Evolutionary conservation across 2,329 filamentous ascomycete species (phyloP).

Genomic region (Cryphonectria naterciae): DNA sequence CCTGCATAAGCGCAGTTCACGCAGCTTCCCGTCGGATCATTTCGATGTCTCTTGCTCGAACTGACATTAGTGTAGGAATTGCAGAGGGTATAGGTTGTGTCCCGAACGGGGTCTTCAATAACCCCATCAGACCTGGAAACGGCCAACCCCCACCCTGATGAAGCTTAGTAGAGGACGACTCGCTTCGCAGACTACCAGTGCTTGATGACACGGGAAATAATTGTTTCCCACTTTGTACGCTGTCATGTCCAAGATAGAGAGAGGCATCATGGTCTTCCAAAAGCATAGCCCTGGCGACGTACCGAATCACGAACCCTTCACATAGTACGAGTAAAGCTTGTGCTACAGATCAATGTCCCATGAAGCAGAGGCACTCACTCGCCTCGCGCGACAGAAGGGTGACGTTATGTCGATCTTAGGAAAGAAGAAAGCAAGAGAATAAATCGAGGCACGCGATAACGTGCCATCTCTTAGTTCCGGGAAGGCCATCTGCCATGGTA

Average conservation of each 20-base stretch:
- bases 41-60: conserved; percentile 7
- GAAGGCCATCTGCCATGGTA: conserved; percentile 18
- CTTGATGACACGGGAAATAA: neutral
- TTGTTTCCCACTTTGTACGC: neutral
- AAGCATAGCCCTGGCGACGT: conserved; percentile 7
- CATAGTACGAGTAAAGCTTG: neutral
- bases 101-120: neutral
- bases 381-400: neutral
- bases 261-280: neutral
- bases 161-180: neutral
- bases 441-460: neutral
- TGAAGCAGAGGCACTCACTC: neutral
- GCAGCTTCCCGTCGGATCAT: conserved; percentile 20
- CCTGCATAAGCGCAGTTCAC: conserved; percentile 32
- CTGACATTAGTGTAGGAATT: conserved; percentile 11
- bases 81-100: conserved; percentile 10
- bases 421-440: neutral
- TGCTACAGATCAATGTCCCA: neutral
- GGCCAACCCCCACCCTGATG: conserved; percentile 3
- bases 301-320: neutral
- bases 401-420: neutral
- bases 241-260: neutral
- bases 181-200: neutral
- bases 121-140: conserved; percentile 3
- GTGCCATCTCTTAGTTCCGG: conserved; percentile 3